Percentiles rank a stretch among this genome's conserved stretches.
These are phyloP conservation scores for Tylopilus balloui DNA, from an alignment of 768 basidiomycete species.

Conservation along the genomic window DNA sequence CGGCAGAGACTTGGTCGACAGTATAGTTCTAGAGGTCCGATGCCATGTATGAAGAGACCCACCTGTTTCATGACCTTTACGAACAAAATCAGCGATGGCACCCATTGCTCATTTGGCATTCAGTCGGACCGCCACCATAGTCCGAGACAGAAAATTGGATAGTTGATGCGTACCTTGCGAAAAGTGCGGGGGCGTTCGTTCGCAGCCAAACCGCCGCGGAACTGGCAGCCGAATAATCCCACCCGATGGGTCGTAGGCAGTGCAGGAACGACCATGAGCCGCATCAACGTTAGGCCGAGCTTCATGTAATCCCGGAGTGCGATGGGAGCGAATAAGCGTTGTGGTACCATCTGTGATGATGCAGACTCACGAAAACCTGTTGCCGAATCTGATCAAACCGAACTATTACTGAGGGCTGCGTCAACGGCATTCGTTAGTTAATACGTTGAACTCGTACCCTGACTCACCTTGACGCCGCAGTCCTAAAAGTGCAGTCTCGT, in stretches of 20 bases:
- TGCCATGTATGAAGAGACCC: conserved; percentile 47
- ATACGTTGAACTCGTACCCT: too few relatives aligned
- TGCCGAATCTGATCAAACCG: not conserved
- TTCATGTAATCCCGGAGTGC: not conserved
- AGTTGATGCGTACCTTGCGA: not conserved
- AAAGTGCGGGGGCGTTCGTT: not conserved
- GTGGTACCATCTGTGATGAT: too few relatives aligned
- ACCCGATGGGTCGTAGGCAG: not conserved
- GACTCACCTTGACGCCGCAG: too few relatives aligned
- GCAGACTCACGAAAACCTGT: not conserved
- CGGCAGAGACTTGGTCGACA: conserved; percentile 28
- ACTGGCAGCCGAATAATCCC: not conserved
- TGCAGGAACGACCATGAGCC: not conserved
- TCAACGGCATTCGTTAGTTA: too few relatives aligned
- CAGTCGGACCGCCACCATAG: not conserved
- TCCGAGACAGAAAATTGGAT: not conserved
- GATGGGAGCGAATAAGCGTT: too few relatives aligned
- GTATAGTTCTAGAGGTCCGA: conserved; percentile 69
- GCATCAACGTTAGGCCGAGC: not conserved
- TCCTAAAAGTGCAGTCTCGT: too few relatives aligned
- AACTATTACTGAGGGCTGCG: too few relatives aligned
- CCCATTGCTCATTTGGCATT: too few relatives aligned
- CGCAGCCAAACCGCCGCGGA: not conserved
- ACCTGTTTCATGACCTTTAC: not conserved
- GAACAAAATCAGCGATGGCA: not conserved